A percentile compares a stretch with the other conserved stretches of the same genome.
Conservation (phyloP, 2,329 filamentous ascomycete species). For the Botrytis pseudocinerea region DNA sequence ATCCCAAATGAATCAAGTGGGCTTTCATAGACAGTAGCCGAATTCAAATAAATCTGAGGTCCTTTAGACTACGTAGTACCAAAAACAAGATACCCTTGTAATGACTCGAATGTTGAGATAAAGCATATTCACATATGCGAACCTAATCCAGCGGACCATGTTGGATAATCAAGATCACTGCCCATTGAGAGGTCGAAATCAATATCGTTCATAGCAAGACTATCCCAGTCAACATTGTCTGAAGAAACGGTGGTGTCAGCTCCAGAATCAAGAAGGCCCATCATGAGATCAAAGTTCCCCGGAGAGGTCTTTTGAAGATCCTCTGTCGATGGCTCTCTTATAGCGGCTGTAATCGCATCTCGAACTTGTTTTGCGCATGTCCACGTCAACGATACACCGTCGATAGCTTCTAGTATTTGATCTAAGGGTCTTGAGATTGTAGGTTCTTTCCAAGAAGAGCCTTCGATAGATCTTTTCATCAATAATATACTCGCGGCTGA, state of each 20-base stretch:
- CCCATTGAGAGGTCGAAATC: constrained; percentile 25
- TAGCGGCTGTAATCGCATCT: constrained; percentile 39
- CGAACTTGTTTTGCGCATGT: constrained; percentile 48
- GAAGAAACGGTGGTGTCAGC: not conserved
- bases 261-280: constrained; percentile 21
- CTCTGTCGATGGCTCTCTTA: constrained; percentile 19
- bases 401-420: constrained; percentile 51
- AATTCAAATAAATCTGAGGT: not conserved
- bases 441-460: constrained; percentile 45
- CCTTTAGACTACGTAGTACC: not conserved
- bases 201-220: constrained; percentile 18
- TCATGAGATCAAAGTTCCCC: constrained; percentile 31
- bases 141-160: constrained; percentile 10
- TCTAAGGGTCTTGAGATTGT: constrained; percentile 53
- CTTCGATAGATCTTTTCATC: constrained; percentile 47
- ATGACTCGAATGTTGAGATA: not conserved
- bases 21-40: not conserved
- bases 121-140: not conserved
- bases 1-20: not conserved
- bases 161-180: constrained; percentile 22
- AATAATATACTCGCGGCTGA: constrained; percentile 50
- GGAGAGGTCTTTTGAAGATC: constrained; percentile 25
- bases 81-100: not conserved
- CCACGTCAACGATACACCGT: constrained; percentile 53
- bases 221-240: constrained; percentile 24